These are phyloP conservation scores for Millerozyma acaciae DNA, from an alignment of 805 yeast genomes.

Conservation along the genomic window DNA sequence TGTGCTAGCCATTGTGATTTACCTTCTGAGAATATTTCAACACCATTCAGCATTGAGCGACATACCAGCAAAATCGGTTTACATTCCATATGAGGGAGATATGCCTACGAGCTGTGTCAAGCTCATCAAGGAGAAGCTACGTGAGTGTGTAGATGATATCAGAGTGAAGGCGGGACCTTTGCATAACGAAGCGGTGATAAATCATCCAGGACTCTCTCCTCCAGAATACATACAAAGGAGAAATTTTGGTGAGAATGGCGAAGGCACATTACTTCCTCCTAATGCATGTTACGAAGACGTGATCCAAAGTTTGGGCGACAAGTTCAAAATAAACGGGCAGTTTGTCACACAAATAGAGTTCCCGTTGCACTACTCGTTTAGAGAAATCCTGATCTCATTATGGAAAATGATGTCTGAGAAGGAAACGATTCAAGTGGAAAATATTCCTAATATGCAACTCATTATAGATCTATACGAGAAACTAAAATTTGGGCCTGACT, in stretches of 20 bases:
- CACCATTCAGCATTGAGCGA: conserved; percentile 60
- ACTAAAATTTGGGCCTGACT: conserved; percentile 27
- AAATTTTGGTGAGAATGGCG: conserved; percentile 15
- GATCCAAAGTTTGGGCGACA: conserved; percentile 56
- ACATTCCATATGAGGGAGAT: conserved; percentile 62
- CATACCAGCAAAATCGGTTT: conserved; percentile 62
- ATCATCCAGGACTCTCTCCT: conserved; percentile 40
- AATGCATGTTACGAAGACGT: conserved; percentile 47
- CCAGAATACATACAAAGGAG: conserved; percentile 37
- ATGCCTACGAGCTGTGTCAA: conserved; percentile 32
- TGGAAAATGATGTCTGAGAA: conserved; percentile 13
- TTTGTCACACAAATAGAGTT: conserved; percentile 31
- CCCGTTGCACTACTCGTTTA: conserved; percentile 39
- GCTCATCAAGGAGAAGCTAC: conserved; percentile 23
- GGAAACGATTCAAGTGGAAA: conserved; percentile 2
- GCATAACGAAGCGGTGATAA: conserved; percentile 15
- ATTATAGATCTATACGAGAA: conserved; percentile 57
- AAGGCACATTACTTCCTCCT: conserved; percentile 23
- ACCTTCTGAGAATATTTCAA: conserved; percentile 56
- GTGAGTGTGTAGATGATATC: conserved; percentile 26
- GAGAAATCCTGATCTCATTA: conserved; percentile 39
- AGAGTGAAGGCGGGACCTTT: conserved; percentile 35
- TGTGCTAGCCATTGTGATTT: conserved; percentile 45
- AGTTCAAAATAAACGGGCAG: conserved; percentile 46
- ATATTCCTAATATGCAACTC: conserved; percentile 11